Evolutionary conservation across 371 early-diverging fungal genomes (phyloP).

Genomic region (Rhizopus sp.): DNA sequence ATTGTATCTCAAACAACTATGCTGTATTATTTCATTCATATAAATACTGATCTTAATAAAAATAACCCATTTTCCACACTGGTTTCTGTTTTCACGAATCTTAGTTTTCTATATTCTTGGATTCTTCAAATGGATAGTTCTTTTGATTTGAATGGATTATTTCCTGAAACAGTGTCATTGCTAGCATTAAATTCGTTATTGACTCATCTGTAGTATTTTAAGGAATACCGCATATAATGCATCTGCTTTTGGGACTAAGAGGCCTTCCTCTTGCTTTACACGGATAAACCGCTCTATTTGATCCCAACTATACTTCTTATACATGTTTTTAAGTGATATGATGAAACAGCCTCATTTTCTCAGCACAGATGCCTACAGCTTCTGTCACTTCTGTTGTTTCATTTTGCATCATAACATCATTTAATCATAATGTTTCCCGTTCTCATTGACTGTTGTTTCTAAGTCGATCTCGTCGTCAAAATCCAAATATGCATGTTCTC

Average conservation of each 20-base stretch:
- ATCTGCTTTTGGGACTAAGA: slow-evolving; percentile 13
- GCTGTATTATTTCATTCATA: too few species aligned
- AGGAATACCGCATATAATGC: slow-evolving; percentile 10
- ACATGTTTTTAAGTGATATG: background rate
- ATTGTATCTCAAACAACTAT: too few species aligned
- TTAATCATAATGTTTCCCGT: background rate
- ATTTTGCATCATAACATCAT: slow-evolving; percentile 2
- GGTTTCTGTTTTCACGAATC: too few species aligned
- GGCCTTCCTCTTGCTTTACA: slow-evolving; percentile 12
- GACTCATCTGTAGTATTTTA: background rate
- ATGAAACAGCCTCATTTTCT: slow-evolving; percentile 88
- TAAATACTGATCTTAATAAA: too few species aligned
- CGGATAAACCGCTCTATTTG: slow-evolving; percentile 10
- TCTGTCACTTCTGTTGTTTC: slow-evolving; percentile 50
- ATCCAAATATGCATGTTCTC: too few species aligned
- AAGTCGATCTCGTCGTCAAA: too few species aligned
- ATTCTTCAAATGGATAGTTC: too few species aligned
- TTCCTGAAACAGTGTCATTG: slow-evolving; percentile 1
- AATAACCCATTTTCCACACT: too few species aligned
- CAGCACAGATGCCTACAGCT: slow-evolving; percentile 87
- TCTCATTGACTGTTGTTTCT: slow-evolving; percentile 1
- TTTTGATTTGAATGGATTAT: too few species aligned
- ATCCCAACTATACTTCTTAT: slow-evolving; percentile 9
- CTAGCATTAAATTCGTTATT: slow-evolving; percentile 4
- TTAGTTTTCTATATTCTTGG: too few species aligned